Evolutionary conservation across 2,329 filamentous ascomycete species (phyloP).

Genomic region (Epichloe glyceriae): DNA sequence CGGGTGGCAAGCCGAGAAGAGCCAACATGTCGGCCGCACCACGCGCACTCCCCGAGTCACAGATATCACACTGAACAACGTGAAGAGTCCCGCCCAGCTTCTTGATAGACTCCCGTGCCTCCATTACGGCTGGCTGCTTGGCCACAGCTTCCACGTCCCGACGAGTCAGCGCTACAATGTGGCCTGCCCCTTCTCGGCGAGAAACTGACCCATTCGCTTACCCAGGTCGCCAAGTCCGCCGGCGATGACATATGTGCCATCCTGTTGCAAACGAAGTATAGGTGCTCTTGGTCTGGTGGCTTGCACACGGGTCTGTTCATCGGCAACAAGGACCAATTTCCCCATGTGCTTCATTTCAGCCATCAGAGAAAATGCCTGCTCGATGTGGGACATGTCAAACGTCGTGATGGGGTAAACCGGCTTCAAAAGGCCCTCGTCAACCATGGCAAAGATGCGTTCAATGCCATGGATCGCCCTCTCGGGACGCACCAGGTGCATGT

Average conservation of each 20-base stretch:
- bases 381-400: neutral
- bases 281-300: conserved; percentile 30
- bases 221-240: conserved; percentile 10
- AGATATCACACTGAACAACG: conserved; percentile 30
- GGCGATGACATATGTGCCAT: conserved; percentile 36
- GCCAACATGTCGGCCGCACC: conserved; percentile 8
- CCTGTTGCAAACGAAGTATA: conserved; percentile 21
- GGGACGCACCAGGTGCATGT: conserved; percentile 25
- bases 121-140: conserved; percentile 16
- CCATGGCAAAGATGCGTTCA: conserved; percentile 18
- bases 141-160: conserved; percentile 24
- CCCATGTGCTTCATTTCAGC: neutral
- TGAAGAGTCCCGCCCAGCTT: neutral
- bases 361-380: conserved; percentile 10
- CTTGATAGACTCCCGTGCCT: conserved; percentile 20
- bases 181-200: conserved; percentile 32
- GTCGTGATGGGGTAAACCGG: neutral
- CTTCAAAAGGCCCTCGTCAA: conserved; percentile 21
- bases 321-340: neutral
- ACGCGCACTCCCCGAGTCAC: conserved; percentile 16
- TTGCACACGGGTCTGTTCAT: neutral
- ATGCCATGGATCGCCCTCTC: conserved; percentile 24
- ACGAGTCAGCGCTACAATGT: conserved; percentile 36
- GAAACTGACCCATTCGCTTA: conserved; percentile 35
- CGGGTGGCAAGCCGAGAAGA: conserved; percentile 18